phyloP scores from a whole-genome alignment of 331 rosid species.

The Quercus phellos region DNA sequence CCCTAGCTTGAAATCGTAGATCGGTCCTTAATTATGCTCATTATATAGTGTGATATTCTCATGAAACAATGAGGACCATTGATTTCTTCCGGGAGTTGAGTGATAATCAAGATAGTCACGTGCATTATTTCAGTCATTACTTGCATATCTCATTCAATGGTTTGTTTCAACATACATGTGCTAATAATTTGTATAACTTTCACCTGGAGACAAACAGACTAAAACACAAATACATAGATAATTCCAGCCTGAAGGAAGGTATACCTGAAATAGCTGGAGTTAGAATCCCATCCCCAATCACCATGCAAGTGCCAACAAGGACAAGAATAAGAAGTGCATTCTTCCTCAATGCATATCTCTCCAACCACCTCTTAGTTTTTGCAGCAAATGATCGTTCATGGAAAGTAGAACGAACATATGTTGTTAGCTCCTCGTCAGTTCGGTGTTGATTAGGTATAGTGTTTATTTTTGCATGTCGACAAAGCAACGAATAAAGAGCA shows the following conservation, averaged over 20 bases:
- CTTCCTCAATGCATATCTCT: conserved; percentile 52
- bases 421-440: conserved; percentile 90
- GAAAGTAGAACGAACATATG: conserved; percentile 86
- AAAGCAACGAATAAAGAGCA: conserved; percentile 92
- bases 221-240: conserved; percentile 12
- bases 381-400: conserved; percentile 84
- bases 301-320: conserved; percentile 98
- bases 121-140: neutral
- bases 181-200: neutral
- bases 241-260: conserved; percentile 17
- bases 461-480: conserved; percentile 89
- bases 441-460: conserved; percentile 94
- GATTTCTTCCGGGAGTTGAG: neutral
- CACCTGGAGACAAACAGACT: neutral
- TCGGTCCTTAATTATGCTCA: neutral
- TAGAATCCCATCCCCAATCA: conserved; percentile 96
- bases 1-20: too few relatives aligned
- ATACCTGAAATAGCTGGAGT: conserved; percentile 97
- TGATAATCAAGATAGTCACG: neutral
- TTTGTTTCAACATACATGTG: neutral
- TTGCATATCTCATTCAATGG: neutral
- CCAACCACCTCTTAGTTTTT: conserved; percentile 84
- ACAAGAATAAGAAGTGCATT: conserved; percentile 78
- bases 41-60: neutral
- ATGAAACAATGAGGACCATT: neutral